Evolutionary conservation across 164 flowering plant species (phyloP), one percentile per base, ranked within the genome.

Genomic region (Vitis riparia): DNA sequence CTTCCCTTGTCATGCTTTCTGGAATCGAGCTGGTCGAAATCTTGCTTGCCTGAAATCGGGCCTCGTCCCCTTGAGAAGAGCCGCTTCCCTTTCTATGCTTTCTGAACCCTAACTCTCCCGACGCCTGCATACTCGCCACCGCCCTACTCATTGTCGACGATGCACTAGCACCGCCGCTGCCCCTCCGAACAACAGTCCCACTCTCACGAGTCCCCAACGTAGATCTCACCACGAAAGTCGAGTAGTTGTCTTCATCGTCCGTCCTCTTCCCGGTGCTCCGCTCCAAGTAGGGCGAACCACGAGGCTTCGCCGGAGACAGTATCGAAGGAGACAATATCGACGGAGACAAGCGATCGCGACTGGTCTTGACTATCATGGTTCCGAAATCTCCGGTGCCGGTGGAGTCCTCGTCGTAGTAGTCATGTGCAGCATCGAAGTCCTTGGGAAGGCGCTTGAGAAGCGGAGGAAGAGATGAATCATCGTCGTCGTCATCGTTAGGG

Each of bases 391-490:
- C 68, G 50, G 66, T 68, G 5, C n/a, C 61, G n/a, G 68, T 80
- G 9, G 73, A 83, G 63, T 79, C 84, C 51, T 81, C 88, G 49
- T 79, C 84, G 76, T 75, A 78, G 69, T 69, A 67, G 51, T 83
- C 89, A 16, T 83, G 64, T 37, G 79, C 80, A 12, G 77, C 79
- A 8, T 90, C 95, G 74, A 96, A 96, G 75, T 96, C 99, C 73
- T 96, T 92, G 16, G 99, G 98, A 50, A 93, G 86, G 69, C 92
- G 91, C 61, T 89, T 92, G 72, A 96, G 88, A 65, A 96, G 88
- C 5, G 98, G 98, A 66, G 99, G 99, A 9, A 96, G 91, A 27
- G 90, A 86, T 5, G 88, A 78, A 32, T 88, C 90, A 63, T 89
- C 90, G 16, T 86, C 87, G 29, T 88, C 92, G 3, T 82, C 84